Evolutionary conservation across 106 monocot species (phyloP).

Genomic region (Alisma plantagoaquatica): DNA sequence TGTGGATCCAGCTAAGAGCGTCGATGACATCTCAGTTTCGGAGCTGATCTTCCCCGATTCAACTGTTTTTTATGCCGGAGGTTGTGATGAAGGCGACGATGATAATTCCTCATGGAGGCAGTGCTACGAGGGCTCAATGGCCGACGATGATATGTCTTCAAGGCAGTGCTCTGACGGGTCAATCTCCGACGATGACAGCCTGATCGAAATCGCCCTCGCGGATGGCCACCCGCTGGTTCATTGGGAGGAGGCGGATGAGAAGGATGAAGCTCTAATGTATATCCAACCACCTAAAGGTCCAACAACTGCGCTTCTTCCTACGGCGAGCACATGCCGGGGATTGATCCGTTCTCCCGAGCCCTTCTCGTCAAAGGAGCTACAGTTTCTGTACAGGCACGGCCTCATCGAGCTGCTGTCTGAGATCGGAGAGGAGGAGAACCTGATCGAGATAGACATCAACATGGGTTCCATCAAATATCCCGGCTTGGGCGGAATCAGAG

Average conservation of each 20-base stretch:
- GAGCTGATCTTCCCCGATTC: background rate
- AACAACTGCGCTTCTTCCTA: background rate
- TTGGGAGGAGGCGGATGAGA: too few species aligned
- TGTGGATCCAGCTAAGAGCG: background rate
- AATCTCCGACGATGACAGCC: constrained; percentile 76
- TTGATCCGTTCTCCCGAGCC: constrained; percentile 12
- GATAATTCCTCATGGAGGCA: too few species aligned
- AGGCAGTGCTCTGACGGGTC: constrained; percentile 16
- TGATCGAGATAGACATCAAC: constrained; percentile 84
- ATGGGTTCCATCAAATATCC: constrained; percentile 76
- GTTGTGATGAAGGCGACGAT: too few species aligned
- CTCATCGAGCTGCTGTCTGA: constrained; percentile 61
- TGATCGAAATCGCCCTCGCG: constrained; percentile 63
- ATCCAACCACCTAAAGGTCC: background rate
- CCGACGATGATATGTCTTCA: constrained; percentile 1
- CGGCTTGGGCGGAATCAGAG: constrained; percentile 35
- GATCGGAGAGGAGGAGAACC: constrained; percentile 72
- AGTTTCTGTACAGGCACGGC: constrained; percentile 39
- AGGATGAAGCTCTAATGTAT: too few species aligned
- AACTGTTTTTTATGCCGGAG: too few species aligned
- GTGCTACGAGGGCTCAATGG: background rate
- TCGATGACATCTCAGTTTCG: background rate
- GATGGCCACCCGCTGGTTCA: constrained; percentile 20
- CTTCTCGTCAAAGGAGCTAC: constrained; percentile 27
- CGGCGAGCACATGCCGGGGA: too few species aligned